A percentile compares a stretch with the other conserved stretches of the same genome.
Conservation (phyloP, 768 basidiomycete genomes). For the Fomitopsis serialis region DNA sequence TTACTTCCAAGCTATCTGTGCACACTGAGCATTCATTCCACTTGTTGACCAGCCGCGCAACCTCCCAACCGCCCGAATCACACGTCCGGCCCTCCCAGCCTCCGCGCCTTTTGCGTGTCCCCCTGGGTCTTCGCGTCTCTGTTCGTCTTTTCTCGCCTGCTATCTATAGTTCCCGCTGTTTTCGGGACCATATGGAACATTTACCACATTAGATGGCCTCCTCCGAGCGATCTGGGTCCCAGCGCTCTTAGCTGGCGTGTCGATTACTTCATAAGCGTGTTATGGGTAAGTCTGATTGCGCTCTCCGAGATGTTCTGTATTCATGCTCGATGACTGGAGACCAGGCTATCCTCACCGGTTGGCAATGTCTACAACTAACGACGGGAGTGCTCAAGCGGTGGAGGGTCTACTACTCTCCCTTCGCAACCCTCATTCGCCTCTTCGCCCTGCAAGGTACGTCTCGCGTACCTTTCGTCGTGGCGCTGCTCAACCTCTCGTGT, state of each 20-base stretch:
- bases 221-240: slow-evolving; percentile 28
- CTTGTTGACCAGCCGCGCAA: slow-evolving; percentile 46
- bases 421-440: slow-evolving; percentile 85
- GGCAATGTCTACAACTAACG: slow-evolving; percentile 83
- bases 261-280: slow-evolving; percentile 61
- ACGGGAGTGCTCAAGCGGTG: slow-evolving; percentile 88
- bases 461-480: background rate
- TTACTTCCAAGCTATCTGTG: background rate
- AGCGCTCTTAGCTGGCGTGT: slow-evolving; percentile 32
- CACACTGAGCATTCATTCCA: background rate
- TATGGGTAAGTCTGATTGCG: slow-evolving; percentile 52
- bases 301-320: background rate
- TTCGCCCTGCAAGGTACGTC: slow-evolving; percentile 70
- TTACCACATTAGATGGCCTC: slow-evolving; percentile 46
- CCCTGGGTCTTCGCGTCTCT: slow-evolving; percentile 53
- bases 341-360: slow-evolving; percentile 79
- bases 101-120: slow-evolving; percentile 38
- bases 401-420: slow-evolving; percentile 84
- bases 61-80: slow-evolving; percentile 60
- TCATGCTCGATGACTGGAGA: background rate
- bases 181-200: slow-evolving; percentile 61
- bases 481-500: background rate
- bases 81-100: slow-evolving; percentile 13
- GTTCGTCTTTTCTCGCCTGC: slow-evolving; percentile 64
- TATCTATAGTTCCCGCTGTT: slow-evolving; percentile 69